phyloP scores from a whole-genome alignment of 768 basidiomycete genomes.

The Clitopilus hobsonii region DNA sequence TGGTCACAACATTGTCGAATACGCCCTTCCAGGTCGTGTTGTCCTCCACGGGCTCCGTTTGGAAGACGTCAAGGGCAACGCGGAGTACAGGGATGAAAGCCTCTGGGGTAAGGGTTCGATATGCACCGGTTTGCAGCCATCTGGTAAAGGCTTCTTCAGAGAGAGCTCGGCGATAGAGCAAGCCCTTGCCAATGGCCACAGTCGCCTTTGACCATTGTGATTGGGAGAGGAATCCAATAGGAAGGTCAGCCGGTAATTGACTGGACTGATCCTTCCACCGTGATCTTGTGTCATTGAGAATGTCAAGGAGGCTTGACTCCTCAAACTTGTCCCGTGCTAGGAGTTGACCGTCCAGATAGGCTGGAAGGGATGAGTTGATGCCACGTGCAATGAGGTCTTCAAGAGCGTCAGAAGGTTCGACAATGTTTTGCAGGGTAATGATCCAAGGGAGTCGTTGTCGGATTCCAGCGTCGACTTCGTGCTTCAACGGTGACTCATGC shows the following conservation, averaged over 20 bases:
- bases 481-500: constrained; percentile 12
- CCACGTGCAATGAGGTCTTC: constrained; percentile 45
- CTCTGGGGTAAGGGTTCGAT: constrained; percentile 16
- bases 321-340: constrained; percentile 3
- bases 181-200: constrained; percentile 32
- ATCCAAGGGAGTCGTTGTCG: no score
- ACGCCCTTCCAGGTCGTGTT: constrained; percentile 24
- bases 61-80: constrained; percentile 41
- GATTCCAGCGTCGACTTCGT: constrained; percentile 21
- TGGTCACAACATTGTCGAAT: constrained; percentile 19
- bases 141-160: constrained; percentile 19
- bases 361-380: constrained; percentile 34
- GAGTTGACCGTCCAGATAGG: constrained; percentile 25
- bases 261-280: constrained; percentile 28
- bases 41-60: constrained; percentile 7
- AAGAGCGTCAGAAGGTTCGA: constrained; percentile 34
- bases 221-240: constrained; percentile 29
- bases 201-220: constrained; percentile 40
- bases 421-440: no score
- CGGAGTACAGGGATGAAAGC: constrained; percentile 35
- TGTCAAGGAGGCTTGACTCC: constrained; percentile 12
- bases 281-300: constrained; percentile 19
- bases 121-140: constrained; percentile 36
- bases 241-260: constrained; percentile 14
- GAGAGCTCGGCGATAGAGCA: constrained; percentile 37